phyloP scores from a whole-genome alignment of 2,329 filamentous ascomycete species.

The Zymoseptoria tritici region DNA sequence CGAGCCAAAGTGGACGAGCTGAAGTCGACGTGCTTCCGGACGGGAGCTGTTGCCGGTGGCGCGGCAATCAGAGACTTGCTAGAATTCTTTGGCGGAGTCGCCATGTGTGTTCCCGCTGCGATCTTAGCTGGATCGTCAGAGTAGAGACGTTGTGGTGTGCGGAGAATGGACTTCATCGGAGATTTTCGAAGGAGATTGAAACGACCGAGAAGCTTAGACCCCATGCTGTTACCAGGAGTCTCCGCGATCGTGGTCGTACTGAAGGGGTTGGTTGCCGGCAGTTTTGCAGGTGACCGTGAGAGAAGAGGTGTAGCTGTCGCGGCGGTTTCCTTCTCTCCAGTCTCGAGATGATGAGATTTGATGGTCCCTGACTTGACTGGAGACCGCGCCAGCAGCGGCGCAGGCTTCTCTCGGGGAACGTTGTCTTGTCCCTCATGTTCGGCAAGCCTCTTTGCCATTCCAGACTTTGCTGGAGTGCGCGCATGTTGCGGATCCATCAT shows the following conservation, averaged over 20 bases:
- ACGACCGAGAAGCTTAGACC: constrained; percentile 34
- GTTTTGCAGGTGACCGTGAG: constrained; percentile 28
- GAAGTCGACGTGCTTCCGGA: constrained; percentile 68
- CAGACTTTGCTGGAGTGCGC: constrained; percentile 21
- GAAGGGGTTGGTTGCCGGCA: constrained; percentile 7
- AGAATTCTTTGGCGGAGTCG: constrained; percentile 32
- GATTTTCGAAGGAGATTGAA: constrained; percentile 45
- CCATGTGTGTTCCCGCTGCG: constrained; percentile 52
- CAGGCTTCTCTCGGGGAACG: constrained; percentile 9
- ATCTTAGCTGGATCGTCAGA: constrained; percentile 52
- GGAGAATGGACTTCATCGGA: constrained; percentile 57
- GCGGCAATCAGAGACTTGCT: constrained; percentile 32
- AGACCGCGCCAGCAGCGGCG: constrained; percentile 24
- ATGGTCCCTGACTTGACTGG: constrained; percentile 21
- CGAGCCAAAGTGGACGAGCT: constrained; percentile 49
- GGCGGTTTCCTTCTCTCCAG: constrained; percentile 7
- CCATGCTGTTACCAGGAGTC: constrained; percentile 25
- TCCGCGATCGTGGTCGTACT: constrained; percentile 3
- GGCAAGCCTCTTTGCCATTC: constrained; percentile 5
- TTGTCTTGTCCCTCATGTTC: constrained; percentile 1
- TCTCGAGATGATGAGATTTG: not conserved
- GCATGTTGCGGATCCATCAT: constrained; percentile 20
- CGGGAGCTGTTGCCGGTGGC: constrained; percentile 56
- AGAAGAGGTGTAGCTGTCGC: constrained; percentile 22
- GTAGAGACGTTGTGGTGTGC: constrained; percentile 51